Conservation (phyloP, 2,329 filamentous ascomycete species). For the Nothopassalora personata region DNA sequence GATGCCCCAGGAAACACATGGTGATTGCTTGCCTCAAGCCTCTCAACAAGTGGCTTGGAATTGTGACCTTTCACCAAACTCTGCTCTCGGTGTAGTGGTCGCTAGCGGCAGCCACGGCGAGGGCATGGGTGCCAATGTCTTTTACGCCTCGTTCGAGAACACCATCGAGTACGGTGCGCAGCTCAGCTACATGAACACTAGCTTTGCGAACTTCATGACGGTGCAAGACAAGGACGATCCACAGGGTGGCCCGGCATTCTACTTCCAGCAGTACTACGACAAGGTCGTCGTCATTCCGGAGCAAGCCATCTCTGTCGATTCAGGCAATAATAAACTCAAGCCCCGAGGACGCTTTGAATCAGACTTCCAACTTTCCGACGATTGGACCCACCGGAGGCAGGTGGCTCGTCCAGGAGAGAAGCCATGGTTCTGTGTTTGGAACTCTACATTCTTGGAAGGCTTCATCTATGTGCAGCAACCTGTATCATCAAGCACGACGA, state of each 20-base stretch:
- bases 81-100: constrained; percentile 28
- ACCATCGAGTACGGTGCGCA: constrained; percentile 56
- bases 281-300: constrained; percentile 56
- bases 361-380: constrained; percentile 14
- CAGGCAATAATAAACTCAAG: constrained; percentile 23
- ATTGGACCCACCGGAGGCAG: constrained; percentile 34
- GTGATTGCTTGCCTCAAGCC: constrained; percentile 54
- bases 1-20: constrained; percentile 46
- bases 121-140: constrained; percentile 27
- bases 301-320: constrained; percentile 23
- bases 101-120: constrained; percentile 14
- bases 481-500: constrained; percentile 29
- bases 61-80: constrained; percentile 47
- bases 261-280: constrained; percentile 58
- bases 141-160: constrained; percentile 26
- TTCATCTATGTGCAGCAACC: constrained; percentile 60
- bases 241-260: constrained; percentile 56
- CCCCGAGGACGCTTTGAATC: constrained; percentile 18
- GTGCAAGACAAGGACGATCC: constrained; percentile 55
- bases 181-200: constrained; percentile 41
- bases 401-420: constrained; percentile 51
- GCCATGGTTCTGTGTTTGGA: constrained; percentile 68
- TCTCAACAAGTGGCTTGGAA: constrained; percentile 57
- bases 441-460: constrained; percentile 59
- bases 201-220: constrained; percentile 43